Conservation (phyloP, 306 rosid genomes). For the Adenanthera pavonina region DNA sequence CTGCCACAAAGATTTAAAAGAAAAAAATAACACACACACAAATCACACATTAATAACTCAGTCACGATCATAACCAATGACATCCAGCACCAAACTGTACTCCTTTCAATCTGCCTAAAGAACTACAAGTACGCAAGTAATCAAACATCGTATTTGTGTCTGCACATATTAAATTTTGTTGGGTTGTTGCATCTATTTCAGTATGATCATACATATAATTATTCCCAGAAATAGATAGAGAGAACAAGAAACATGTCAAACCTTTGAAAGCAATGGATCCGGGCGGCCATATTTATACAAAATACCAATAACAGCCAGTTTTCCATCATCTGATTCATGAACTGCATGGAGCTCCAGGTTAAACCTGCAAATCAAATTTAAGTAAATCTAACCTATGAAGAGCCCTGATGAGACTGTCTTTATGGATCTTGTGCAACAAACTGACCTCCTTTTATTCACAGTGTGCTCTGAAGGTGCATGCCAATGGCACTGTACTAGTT, state of each 20-base stretch:
- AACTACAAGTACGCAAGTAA: background rate
- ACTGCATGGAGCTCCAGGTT: constrained; percentile 66
- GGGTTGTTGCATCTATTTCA: too few species aligned
- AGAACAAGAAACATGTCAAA: constrained; percentile 25
- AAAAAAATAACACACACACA: background rate
- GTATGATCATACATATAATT: too few species aligned
- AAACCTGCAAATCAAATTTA: constrained; percentile 49
- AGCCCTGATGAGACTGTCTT: background rate
- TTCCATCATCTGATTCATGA: constrained; percentile 51
- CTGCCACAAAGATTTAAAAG: constrained; percentile 39
- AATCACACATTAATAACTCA: background rate
- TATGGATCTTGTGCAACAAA: background rate
- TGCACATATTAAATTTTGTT: background rate
- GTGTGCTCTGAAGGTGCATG: constrained; percentile 88
- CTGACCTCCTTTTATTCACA: constrained; percentile 65
- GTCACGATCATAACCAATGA: background rate
- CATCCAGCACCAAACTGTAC: too few species aligned
- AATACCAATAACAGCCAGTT: constrained; percentile 66
- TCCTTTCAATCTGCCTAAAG: background rate
- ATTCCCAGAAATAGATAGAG: background rate
- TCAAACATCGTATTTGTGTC: background rate
- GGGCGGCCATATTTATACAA: constrained; percentile 63
- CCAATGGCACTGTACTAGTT: constrained; percentile 72
- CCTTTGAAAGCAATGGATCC: constrained; percentile 72
- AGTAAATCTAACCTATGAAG: background rate